Base-by-base conservation (phyloP, 2,329 filamentous ascomycete genomes). In the Bipolaris oryzae region DNA sequence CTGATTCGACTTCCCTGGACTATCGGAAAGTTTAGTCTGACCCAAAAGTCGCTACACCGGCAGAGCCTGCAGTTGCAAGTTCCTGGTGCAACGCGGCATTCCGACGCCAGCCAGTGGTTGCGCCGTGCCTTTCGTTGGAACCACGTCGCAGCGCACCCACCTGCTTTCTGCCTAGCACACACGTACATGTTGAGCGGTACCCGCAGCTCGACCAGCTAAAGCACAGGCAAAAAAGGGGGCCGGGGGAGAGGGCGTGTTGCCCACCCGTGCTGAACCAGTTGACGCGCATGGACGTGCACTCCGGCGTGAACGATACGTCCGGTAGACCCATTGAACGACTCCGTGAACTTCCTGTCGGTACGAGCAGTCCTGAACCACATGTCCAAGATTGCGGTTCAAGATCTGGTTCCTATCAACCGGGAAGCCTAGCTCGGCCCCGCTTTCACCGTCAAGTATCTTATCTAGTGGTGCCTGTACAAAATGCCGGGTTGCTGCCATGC, bases 91-190 rank as follows among this genome's bases (percentile, higher is more conserved):
- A 13, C 28, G 13, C 28, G 28, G 28, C 20, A 25, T 23, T 35
- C 16, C 37, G 10, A 5, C 25, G n/a, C 16, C 7, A 28, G 10
- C 42, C 18, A 23, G 45, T 35, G 31, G 20, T 33, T 35, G 33
- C 33, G 18, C 15, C 33, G 18, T 21, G 15, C 15, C 5, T 11
- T 13, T 18, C 10, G 34, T 18, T 28, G 45, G 33, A 25, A 48
- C 45, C 45, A 48, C 45, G 45, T 48, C 45, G 33, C 45, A 25
- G 13, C 20, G 20, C 25, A 25, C 21, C 28, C 45, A n/a, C 33
- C 20, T 44, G n/a, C 42, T 45, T 45, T 33, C 11, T 48, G 45
- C n/a, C 33, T 38, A 25, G 45, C 15, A 37, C 33, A 18, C 20
- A 20, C 9, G 23, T n/a, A 21, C 18, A 38, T 21, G 15, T n/a